phyloP scores from a whole-genome alignment of 2,329 filamentous ascomycete species.

The Fusarium sp. region DNA sequence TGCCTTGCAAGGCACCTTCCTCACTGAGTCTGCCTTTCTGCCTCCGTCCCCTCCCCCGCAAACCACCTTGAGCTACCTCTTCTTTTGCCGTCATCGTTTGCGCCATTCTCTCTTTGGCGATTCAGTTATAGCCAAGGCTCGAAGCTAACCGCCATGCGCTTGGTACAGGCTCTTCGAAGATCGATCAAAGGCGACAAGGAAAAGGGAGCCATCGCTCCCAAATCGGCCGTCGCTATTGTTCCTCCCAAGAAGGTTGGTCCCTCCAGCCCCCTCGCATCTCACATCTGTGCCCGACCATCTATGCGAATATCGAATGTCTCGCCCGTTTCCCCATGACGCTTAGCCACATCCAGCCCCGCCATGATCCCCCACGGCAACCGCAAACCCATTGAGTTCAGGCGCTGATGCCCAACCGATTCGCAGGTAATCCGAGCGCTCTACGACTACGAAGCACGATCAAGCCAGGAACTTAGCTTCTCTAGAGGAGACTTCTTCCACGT shows the following conservation, averaged over 20 bases:
- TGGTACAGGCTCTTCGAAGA: conserved; percentile 79
- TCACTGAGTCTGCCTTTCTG: conserved; percentile 2
- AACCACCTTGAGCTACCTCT: conserved; percentile 5
- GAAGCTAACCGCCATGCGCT: conserved; percentile 58
- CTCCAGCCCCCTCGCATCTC: conserved; percentile 18
- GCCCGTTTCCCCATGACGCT: conserved; percentile 14
- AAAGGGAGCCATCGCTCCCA: conserved; percentile 81
- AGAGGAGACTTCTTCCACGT: conserved; percentile 99
- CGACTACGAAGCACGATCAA: conserved; percentile 83
- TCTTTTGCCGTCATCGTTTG: conserved; percentile 22
- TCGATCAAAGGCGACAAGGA: conserved; percentile 93
- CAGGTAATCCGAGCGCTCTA: conserved; percentile 98
- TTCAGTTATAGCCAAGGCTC: conserved; percentile 29
- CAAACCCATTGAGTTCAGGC: conserved; percentile 18
- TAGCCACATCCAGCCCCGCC: conserved; percentile 27
- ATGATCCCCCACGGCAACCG: conserved; percentile 23
- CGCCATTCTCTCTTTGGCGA: conserved; percentile 19
- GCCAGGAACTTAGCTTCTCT: conserved; percentile 88
- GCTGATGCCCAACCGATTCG: conserved; percentile 31
- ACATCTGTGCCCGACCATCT: background rate
- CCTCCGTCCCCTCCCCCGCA: conserved; percentile 29
- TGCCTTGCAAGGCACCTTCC: conserved; percentile 10
- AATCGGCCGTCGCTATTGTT: conserved; percentile 88
- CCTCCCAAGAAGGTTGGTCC: conserved; percentile 88
- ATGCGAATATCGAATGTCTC: conserved; percentile 33